These are phyloP conservation scores for Salix purpurea DNA, from an alignment of 345 rosid species.

Conservation along the genomic window DNA sequence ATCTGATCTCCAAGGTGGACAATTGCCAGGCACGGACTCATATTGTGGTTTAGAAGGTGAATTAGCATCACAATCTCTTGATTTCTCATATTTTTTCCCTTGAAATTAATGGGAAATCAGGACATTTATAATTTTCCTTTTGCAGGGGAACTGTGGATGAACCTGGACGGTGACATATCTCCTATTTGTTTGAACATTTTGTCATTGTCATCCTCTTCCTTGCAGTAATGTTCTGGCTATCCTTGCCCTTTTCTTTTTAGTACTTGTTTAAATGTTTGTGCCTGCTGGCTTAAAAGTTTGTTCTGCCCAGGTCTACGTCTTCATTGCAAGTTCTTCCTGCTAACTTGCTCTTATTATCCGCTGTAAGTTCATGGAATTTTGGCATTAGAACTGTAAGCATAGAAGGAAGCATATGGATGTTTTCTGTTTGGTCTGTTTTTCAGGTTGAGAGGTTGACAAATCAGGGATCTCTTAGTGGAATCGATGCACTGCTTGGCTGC, in stretches of 20 bases:
- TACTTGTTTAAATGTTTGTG: constrained; percentile 8
- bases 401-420: constrained; percentile 5
- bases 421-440: constrained; percentile 3
- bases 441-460: constrained; percentile 74
- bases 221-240: constrained; percentile 38
- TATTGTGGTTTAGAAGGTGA: constrained; percentile 69
- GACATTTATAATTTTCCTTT: constrained; percentile 10
- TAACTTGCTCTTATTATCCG: constrained; percentile 63
- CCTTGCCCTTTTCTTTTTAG: constrained; percentile 13
- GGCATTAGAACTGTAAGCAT: constrained; percentile 10
- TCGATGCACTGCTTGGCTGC: constrained; percentile 87
- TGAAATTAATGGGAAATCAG: constrained; percentile 3
- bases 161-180: constrained; percentile 80
- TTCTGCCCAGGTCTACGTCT: constrained; percentile 46
- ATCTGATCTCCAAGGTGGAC: constrained; percentile 66
- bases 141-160: constrained; percentile 89
- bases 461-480: constrained; percentile 80
- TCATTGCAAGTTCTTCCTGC: constrained; percentile 71
- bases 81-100: constrained; percentile 10
- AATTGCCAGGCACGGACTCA: constrained; percentile 31
- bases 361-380: constrained; percentile 46
- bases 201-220: constrained; percentile 58
- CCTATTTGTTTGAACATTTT: constrained; percentile 77
- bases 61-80: not conserved
- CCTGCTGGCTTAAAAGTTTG: constrained; percentile 15